Evolutionary conservation across 1,284 basidiomycete genomes (phyloP).

Genomic region (Singerocomus inundabilis): DNA sequence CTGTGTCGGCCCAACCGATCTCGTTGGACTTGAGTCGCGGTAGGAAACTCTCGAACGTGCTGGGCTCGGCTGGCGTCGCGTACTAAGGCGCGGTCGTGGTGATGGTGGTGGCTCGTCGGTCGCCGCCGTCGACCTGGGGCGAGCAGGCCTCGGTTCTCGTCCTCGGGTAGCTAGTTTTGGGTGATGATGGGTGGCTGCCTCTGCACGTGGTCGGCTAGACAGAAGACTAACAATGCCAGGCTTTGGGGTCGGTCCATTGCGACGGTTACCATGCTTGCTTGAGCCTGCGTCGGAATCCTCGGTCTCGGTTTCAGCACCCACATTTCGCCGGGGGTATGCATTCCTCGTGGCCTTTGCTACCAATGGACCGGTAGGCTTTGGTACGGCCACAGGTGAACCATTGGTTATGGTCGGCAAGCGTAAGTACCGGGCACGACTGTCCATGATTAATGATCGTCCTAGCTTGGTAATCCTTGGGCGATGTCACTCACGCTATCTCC

Average conservation of each 20-base stretch:
- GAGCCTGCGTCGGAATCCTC: slow-evolving; percentile 29
- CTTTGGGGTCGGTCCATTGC: slow-evolving; percentile 26
- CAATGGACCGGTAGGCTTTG: slow-evolving; percentile 22
- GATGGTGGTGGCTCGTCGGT: slow-evolving; percentile 34
- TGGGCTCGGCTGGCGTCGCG: slow-evolving; percentile 30
- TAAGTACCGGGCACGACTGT: slow-evolving; percentile 64
- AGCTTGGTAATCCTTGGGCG: slow-evolving; percentile 7
- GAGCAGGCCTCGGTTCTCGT: slow-evolving; percentile 41
- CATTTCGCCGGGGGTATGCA: slow-evolving; percentile 32
- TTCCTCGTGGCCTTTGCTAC: slow-evolving; percentile 25
- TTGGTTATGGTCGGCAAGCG: slow-evolving; percentile 56
- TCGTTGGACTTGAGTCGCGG: slow-evolving; percentile 33
- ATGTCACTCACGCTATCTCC: slow-evolving; percentile 70
- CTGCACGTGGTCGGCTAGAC: slow-evolving; percentile 37
- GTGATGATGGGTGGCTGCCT: slow-evolving; percentile 28
- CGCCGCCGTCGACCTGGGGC: slow-evolving; percentile 31
- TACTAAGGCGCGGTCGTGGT: slow-evolving; percentile 25
- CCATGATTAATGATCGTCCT: slow-evolving; percentile 21
- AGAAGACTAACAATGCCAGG: slow-evolving; percentile 41
- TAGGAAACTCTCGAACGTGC: slow-evolving; percentile 30
- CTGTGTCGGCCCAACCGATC: slow-evolving; percentile 25
- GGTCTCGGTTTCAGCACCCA: slow-evolving; percentile 32
- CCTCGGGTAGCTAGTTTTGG: slow-evolving; percentile 33
- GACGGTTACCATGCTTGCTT: slow-evolving; percentile 27
- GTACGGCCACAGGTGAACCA: slow-evolving; percentile 21